Evolutionary conservation across 2,329 filamentous ascomycete genomes (phyloP), one percentile per base, ranked within the genome.

Genomic region (Pseudocercospora musae): DNA sequence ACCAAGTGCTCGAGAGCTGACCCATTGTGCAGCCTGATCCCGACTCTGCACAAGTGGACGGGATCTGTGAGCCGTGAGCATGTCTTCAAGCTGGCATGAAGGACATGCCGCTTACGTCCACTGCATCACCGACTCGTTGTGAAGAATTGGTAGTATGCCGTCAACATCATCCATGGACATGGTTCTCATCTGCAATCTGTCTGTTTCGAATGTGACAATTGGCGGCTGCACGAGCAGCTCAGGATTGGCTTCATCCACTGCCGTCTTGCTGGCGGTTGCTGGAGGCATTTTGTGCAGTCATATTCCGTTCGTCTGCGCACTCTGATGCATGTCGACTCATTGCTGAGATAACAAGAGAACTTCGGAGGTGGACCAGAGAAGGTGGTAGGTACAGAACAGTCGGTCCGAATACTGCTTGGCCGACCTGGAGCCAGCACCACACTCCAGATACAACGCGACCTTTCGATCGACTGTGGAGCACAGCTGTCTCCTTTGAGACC

Each of bases 101-200:
- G 15, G 23, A 10, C 7, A 3, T 2, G 3, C 3, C 1, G 52
- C 61, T 79, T 81, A 66, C 58, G 86, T 87, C 79, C 82, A 87
- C 59, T 74, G 73, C 88, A 90, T 90, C 52, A 87, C 84, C 66
- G 87, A 85, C 4, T 81, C 79, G 70, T 87, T 79, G 13, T 77
- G 78, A 23, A 87, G 84, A 58, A 90, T 76, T 21, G 75, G 74
- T 65, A 85, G 66, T 11, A 69, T 56, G 3, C 57, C 62, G 23
- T 64, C 59, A n/a, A 69, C 52, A 44, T 68, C 67, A 29, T 33
- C 50, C 67, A 69, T 69, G 9, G 56, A 52, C 11, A 66, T 29
- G 5, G 67, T 69, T 15, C 62, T 65, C 46, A 69, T 59, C 10
- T 66, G 60, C 1, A 69, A 59, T 21, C 67, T 62, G n/a, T 57